Evolutionary conservation across 306 rosid genomes (phyloP).

Genomic region (Malus sieversii): DNA sequence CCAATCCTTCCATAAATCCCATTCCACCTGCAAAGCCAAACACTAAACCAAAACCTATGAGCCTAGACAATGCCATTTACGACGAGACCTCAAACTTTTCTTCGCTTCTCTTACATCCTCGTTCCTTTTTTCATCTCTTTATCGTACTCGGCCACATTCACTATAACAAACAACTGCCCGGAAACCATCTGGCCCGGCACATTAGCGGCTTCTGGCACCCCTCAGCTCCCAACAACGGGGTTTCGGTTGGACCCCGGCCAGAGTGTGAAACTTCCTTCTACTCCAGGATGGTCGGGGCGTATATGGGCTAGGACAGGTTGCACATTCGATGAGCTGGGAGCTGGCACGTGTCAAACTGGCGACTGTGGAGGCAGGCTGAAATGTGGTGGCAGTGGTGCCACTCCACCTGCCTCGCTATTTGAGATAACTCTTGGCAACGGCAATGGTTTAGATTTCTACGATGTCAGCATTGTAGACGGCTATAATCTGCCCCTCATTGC

Average conservation of each 20-base stretch:
- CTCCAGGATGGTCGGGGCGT: conserved; percentile 82
- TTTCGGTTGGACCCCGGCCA: conserved; percentile 50
- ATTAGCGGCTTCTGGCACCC: conserved; percentile 55
- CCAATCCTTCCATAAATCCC: conserved; percentile 7
- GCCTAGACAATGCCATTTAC: conserved; percentile 16
- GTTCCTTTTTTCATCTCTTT: conserved; percentile 16
- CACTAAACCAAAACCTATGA: not conserved
- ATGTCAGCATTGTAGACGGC: conserved; percentile 82
- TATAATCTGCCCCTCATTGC: conserved; percentile 76
- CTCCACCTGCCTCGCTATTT: conserved; percentile 75
- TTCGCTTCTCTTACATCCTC: conserved; percentile 5
- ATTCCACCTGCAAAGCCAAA: not conserved
- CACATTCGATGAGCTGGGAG: conserved; percentile 59
- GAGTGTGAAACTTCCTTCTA: conserved; percentile 35
- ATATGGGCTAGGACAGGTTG: conserved; percentile 96
- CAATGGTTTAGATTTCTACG: conserved; percentile 55
- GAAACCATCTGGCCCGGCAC: conserved; percentile 86
- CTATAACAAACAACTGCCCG: conserved; percentile 64
- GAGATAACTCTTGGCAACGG: conserved; percentile 82
- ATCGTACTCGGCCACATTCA: conserved; percentile 41
- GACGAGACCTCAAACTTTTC: conserved; percentile 19
- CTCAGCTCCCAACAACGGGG: conserved; percentile 51
- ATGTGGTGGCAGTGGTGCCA: conserved; percentile 77
- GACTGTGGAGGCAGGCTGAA: conserved; percentile 84
- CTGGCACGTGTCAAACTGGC: conserved; percentile 68